Base-by-base conservation (phyloP, 345 rosid species). In the Ceriops zippeliana region DNA sequence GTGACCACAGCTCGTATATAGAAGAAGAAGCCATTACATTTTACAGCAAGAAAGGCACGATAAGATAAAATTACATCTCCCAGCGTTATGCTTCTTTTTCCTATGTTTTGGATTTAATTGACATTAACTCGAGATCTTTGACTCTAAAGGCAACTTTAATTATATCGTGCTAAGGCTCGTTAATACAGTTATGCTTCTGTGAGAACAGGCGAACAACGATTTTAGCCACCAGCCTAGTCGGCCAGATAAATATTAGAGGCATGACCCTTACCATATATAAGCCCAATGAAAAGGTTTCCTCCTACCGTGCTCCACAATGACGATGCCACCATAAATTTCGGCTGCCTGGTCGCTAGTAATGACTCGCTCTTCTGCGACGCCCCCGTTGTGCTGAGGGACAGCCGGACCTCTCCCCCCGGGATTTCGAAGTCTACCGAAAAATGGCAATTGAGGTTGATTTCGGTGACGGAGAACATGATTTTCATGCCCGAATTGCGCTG, bases 261-360 rank as follows among this genome's bases (percentile, higher is more conserved):
- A 22, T 22, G 28, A 1, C 24, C 3, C 59, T 3, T 7, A 6
- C 9, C 16, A 22, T 9, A 2, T 19, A 65, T 52, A 54, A 54
- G 49, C 4, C 52, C 60, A 2, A 7, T 31, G 16, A 66, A 7
- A 26, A 15, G 17, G 21, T 5, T 24, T 53, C 54, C 31, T 66
- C 70, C 61, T 13, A 7, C 63, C 37, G 19, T 57, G 46, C 3
- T 57, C 70, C 37, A 58, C 28, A 35, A 67, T 27, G 52, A 35
- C 62, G 4, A 56, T 4, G 0, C 62, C 70, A 15, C 30, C 37
- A 67, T 67, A 54, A 31, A 5, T 4, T 17, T 31, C 7, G 24
- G 60, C 61, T 13, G 35, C 70, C 70, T 67, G 22, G 20, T 54
- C n/a, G 28, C 59, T 21, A 22, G 24, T 54, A 11, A 54, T 54